phyloP scores from a whole-genome alignment of 2,329 filamentous ascomycete species.

The Plectosphaerella plurivora region DNA sequence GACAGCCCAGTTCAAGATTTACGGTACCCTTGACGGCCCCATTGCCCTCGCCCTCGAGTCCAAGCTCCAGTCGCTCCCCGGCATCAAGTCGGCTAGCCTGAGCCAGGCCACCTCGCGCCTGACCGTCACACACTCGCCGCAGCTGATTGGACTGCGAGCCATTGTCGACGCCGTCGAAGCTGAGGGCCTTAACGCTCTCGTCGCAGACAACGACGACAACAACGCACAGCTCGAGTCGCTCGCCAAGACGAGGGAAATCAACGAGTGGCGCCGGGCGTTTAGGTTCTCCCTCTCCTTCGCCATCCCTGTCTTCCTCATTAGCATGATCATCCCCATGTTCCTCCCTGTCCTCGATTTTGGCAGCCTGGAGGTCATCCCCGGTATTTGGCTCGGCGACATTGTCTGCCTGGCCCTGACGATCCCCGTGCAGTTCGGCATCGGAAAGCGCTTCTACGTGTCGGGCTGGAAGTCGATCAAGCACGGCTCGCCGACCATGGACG shows the following conservation, averaged over 20 bases:
- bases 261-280: conserved; percentile 85
- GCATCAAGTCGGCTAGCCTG: conserved; percentile 70
- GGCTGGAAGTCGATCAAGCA: conserved; percentile 94
- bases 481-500: conserved; percentile 93
- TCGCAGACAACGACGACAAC: conserved; percentile 90
- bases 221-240: conserved; percentile 94
- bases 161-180: conserved; percentile 80
- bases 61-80: conserved; percentile 58
- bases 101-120: conserved; percentile 71
- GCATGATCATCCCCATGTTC: conserved; percentile 92
- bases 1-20: conserved; percentile 76
- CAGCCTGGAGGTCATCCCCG: conserved; percentile 58
- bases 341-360: conserved; percentile 75
- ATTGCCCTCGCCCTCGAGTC: conserved; percentile 71
- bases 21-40: conserved; percentile 68
- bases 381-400: conserved; percentile 84
- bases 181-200: conserved; percentile 81
- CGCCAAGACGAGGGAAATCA: conserved; percentile 93
- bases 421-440: conserved; percentile 94
- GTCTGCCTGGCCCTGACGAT: conserved; percentile 80
- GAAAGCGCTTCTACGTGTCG: conserved; percentile 86
- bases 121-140: conserved; percentile 67
- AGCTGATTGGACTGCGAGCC: conserved; percentile 70
- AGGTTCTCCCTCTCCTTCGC: conserved; percentile 74
- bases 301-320: conserved; percentile 83